Evolutionary conservation across 768 basidiomycete species (phyloP).

Genomic region (Melanogaster broomeanus): DNA sequence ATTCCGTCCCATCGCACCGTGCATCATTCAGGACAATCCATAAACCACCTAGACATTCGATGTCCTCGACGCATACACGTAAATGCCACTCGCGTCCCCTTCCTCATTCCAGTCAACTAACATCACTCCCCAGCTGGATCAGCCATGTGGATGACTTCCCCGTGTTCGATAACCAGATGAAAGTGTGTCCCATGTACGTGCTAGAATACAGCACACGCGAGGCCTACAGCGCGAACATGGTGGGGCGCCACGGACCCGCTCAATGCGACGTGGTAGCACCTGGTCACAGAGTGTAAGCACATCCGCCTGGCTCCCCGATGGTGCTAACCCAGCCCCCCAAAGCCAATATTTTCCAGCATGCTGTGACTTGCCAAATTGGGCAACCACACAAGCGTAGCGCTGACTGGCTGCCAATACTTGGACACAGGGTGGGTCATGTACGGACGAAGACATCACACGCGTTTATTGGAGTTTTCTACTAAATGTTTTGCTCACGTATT

Average conservation of each 20-base stretch:
- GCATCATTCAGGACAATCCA: neutral
- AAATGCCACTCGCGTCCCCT: slow-evolving; percentile 23
- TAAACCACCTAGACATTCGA: slow-evolving; percentile 60
- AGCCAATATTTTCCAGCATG: too few relatives aligned
- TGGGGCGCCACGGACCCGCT: slow-evolving; percentile 67
- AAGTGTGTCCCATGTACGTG: too few relatives aligned
- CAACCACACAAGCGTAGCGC: too few relatives aligned
- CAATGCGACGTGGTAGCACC: too few relatives aligned
- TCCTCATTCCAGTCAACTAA: neutral
- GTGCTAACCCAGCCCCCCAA: too few relatives aligned
- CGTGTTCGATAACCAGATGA: slow-evolving; percentile 55
- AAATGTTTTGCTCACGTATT: too few relatives aligned
- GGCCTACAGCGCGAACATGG: slow-evolving; percentile 58
- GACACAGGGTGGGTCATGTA: too few relatives aligned
- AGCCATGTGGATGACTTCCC: slow-evolving; percentile 60
- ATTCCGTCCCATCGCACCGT: neutral
- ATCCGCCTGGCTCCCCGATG: neutral
- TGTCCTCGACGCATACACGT: slow-evolving; percentile 74
- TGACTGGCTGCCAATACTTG: too few relatives aligned
- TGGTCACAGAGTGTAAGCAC: slow-evolving; percentile 64
- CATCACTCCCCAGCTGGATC: slow-evolving; percentile 50
- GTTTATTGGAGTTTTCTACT: too few relatives aligned
- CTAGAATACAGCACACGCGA: slow-evolving; percentile 75
- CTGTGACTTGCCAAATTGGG: too few relatives aligned
- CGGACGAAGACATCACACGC: too few relatives aligned